Evolutionary conservation across 2,329 filamentous ascomycete species (phyloP), one percentile per base, ranked within the genome.

Genomic region (Ilyonectria destructans): DNA sequence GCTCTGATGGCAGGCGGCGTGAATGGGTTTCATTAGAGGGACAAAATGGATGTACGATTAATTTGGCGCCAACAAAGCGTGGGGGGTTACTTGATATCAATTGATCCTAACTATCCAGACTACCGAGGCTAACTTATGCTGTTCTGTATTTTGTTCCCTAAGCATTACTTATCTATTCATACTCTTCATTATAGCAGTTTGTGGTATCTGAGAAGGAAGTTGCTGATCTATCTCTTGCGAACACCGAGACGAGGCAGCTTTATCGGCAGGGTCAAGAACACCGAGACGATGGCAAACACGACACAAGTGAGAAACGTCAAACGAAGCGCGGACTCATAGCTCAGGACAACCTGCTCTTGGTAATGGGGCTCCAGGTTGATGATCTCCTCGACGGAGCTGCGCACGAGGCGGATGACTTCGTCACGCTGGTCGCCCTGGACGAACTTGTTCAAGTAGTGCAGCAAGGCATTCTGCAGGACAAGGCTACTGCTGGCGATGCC

Each of bases 401-500:
- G 80, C 4, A 89, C 88, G 49, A 77, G 78, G 51, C 80, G 80
- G 46, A 90, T 86, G n/a, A 91, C 81, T 54, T 85, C 81, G 0
- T 84, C 83, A 75, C 90, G 92, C 26, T 89, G 83, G 0, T 83
- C 82, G 0, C 89, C 91, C 0, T 83, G 85, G 9, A 95, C 90
- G 37, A 87, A 85, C 12, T 77, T 70, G 5, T 87, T 80, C 6
- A 96, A 84, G 71, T 90, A 91, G 19, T 84, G 81, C 9, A 88
- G 80, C 58, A 96, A 82, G 1, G 88, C 86, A 74, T 94, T 94
- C 81, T 96, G 93, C 69, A 95, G 83, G 8, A 94, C 88, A 65
- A 94, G 85, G 77, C 91, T 93, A 71, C 90, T 92, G 59, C 87
- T 83, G 1, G 92, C 90, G 51, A 95, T 88, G n/a, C 93, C 93